Base-by-base conservation (phyloP, 192 early-diverging fungal species). In the Backusella tuberculispora region DNA sequence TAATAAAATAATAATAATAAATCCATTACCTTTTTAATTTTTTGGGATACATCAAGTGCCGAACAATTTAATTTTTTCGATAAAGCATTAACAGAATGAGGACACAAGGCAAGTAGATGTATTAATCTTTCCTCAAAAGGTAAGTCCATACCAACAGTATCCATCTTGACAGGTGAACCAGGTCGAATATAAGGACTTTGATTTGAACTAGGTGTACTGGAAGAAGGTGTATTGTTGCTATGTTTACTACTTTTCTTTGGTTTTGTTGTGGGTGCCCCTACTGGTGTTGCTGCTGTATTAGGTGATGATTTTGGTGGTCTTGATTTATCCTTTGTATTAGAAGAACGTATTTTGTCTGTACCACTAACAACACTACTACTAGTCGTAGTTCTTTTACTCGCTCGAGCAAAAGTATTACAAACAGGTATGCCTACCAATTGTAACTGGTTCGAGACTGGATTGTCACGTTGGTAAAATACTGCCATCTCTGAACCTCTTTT, bases 41-140 rank as follows among this genome's bases (percentile, higher is more conserved):
- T 69, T 69, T 43, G 24, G 17, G 29, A 56, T 34, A 56, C 26
- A 29, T 48, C 26, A 56, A 72, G 21, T 56, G 63, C 29, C 21
- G 72, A 38, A 5, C 41, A 56, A 40, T 74, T 74, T 19, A 74
- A 41, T 41, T 64, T 74, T 15, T 74, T 19, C 21, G 43, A 44
- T 38, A 74, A 40, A 6, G 60, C 19, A 41, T 63, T 38, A 63
- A 44, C 19, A 2, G 72, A 26, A 26, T 63, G 40, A 9, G 42
- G 45, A 8, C 44, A 34, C 17, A 74, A 15, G 13, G 72, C 72
- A 5, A 74, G 56, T 12, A 74, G 19, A 74, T 74, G 72, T 42
- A 74, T 65, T 40, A 74, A 43, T 14, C 72, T 24, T 44, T 74
- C 72, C 4, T 60, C 53, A 10, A 60, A 60, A 60, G 53, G 53